Evolutionary conservation across 108 stramenopile genomes (phyloP), one percentile per base, ranked within the genome.

Genomic region (Cyclotella kingstonii): DNA sequence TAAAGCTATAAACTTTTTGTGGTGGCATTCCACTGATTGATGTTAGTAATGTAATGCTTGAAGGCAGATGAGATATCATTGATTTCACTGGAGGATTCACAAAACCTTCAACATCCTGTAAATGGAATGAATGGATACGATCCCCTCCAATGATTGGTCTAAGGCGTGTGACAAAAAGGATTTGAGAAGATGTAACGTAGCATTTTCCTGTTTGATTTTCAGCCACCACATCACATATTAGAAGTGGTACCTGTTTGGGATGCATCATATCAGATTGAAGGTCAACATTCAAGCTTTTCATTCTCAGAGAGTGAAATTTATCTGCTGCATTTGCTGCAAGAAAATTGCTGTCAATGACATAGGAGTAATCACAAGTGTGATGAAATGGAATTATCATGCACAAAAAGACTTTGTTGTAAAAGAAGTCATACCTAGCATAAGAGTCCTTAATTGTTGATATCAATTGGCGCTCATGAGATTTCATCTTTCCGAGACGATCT

Each of bases 401-500:
- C n/a, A n/a, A n/a, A n/a, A n/a, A n/a, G n/a, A n/a, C n/a, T n/a
- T n/a, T n/a, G n/a, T n/a, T 1, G 5, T 25, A 34, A 40, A 54
- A 29, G 1, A 41, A 43, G 27, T 29, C 72, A 55, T 57, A 77
- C 53, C 64, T 80, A 10, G 68, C 80, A 34, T 78, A 79, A 3
- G 84, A 68, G 26, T 79, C 71, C 22, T 82, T 60, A 25, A 93
- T 67, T 10, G 43, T 76, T 2, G 60, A 57, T 25, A 93, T 75
- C 49, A 76, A 76, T 23, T 66, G 68, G 14, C 82, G 65, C 47
- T 91, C 84, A 66, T 91, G 88, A 7, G 80, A 75, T 57, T 88
- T 84, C 86, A 94, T 86, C 43, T 84, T 86, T 1, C 88, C 86
- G 30, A 94, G 60, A 10, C 93, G 81, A 61, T 94, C 93, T 88